Evolutionary conservation across 257 asterid genomes (phyloP).

Genomic region (Ilex aquifolium): DNA sequence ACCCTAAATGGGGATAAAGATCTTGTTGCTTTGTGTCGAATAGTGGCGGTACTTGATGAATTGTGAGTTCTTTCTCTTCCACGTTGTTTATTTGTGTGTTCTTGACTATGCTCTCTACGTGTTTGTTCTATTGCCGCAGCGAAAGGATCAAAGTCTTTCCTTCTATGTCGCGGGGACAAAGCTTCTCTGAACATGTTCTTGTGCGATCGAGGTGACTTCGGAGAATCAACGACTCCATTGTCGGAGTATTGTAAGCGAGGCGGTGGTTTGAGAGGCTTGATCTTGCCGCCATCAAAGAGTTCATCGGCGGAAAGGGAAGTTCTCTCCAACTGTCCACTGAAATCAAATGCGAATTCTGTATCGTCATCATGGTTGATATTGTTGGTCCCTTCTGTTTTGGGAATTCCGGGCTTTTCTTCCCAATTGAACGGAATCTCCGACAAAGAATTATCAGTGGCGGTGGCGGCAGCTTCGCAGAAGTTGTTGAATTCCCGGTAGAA

Average conservation of each 20-base stretch:
- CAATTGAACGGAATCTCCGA: conserved; percentile 56
- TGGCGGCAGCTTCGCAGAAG: conserved; percentile 1
- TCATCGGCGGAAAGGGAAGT: conserved; percentile 69
- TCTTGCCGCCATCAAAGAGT: conserved; percentile 80
- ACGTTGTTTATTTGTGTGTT: conserved; percentile 5
- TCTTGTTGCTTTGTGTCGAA: conserved; percentile 38
- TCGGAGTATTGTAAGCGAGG: conserved; percentile 33
- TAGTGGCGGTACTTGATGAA: background rate
- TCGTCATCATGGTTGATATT: conserved; percentile 21
- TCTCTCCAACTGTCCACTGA: conserved; percentile 53
- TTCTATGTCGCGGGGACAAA: conserved; percentile 37
- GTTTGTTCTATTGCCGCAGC: conserved; percentile 55
- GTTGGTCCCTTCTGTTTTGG: conserved; percentile 26
- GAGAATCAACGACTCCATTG: conserved; percentile 13
- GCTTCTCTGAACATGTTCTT: conserved; percentile 34
- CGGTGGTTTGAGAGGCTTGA: conserved; percentile 68
- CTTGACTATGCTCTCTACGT: conserved; percentile 8
- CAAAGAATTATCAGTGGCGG: conserved; percentile 2
- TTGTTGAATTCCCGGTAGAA: conserved; percentile 21
- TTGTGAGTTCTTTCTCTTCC: conserved; percentile 37
- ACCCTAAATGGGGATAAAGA: conserved; percentile 70
- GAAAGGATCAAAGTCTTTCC: conserved; percentile 53
- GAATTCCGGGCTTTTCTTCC: conserved; percentile 67
- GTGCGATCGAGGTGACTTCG: conserved; percentile 37
- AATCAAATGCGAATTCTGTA: conserved; percentile 70